Evolutionary conservation across 2,329 filamentous ascomycete genomes (phyloP), one percentile per base, ranked within the genome.

Genomic region (Trichoderma asperellum): DNA sequence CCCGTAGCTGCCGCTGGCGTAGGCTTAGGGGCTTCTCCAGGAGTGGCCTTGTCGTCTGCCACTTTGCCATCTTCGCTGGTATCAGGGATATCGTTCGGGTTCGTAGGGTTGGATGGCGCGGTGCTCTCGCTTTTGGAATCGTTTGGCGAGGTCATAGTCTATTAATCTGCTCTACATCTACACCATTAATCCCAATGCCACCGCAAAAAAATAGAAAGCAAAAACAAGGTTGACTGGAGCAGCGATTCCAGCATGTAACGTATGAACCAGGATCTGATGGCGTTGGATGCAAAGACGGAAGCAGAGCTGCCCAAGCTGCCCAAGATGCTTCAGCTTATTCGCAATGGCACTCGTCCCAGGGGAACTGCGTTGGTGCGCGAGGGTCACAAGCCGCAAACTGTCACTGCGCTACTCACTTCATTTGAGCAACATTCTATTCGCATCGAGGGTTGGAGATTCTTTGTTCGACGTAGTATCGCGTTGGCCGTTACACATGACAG

Each of bases 11-110:
- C 77, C 47, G 79, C 79, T 7, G 83, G 83, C 4, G 83, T 80
- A 68, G 81, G 82, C 75, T 83, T 83, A 18, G 83, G 81, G 5
- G 80, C 81, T 68, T 73, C 70, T 12, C 61, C 70, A 43, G 71
- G 49, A 55, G 65, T 59, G 40, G 68, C 72, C 24, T 56, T 68
- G 63, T 40, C 68, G 34, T 73, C 66, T 40, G 63, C 55, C 55
- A 57, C 49, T n/a, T 59, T 69, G 49, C 53, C 63, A 56, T 66
- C 61, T 40, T 65, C 56, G 37, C 34, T 16, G 24, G 52, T 32
- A n/a, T 63, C 37, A 27, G 70, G 27, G 55, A 52, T 53, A 53
- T 68, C 61, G 43, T 63, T 56, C 16, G 74, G 59, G 1, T 70
- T 69, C 32, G 70, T 55, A 35, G 68, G 68, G 37, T 71, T 65